Base-by-base conservation (phyloP, 306 rosid species). In the Dalbergia oliveri region DNA sequence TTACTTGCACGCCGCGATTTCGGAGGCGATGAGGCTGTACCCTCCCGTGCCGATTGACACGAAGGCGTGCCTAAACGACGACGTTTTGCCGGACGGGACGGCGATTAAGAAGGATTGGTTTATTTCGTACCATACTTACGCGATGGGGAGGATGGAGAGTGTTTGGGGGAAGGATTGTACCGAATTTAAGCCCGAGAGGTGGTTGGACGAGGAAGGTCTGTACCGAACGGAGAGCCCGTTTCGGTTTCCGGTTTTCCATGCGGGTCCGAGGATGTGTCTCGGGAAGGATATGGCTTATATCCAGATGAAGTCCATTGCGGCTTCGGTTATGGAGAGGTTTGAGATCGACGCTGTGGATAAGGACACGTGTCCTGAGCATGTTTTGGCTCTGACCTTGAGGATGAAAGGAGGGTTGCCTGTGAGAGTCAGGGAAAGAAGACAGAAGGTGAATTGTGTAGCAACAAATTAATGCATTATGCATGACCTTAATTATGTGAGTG, bases 281-380 rank as follows among this genome's bases (percentile, higher is more conserved):
- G 97, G 98, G 1, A 91, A 90, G 13, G 95, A 91, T 0, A 67
- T 91, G 94, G 95, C 94, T 3, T 89, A 86, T 12, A 88, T 89
- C 79, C 98, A 94, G 83, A 94, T 94, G 98, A 94, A 94, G 85
- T 89, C 82, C 0, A 90, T 94, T 2, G 92, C 88, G 0, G 95
- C 97, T 1, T 66, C 91, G 0, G 76, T 91, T 26, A 12, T 94
- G 1, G 90, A 89, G 66, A 60, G 34, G 74, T 94, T 88, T 77
- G 87, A 85, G 57, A 34, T 91, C 3, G 86, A 49, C 0, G 85
- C 84, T 0, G 15, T 4, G 11, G 59, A 78, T 14, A 86, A 82
- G 76, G 73, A 73, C 26, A 73, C 35, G 66, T 59, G 76, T 83
- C 98, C 93, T 0, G 6, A 78, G 37, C 83, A 81, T 18, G 8